phyloP scores from a whole-genome alignment of 495 filamentous ascomycete species.

The Aspergillus mulundensis region DNA sequence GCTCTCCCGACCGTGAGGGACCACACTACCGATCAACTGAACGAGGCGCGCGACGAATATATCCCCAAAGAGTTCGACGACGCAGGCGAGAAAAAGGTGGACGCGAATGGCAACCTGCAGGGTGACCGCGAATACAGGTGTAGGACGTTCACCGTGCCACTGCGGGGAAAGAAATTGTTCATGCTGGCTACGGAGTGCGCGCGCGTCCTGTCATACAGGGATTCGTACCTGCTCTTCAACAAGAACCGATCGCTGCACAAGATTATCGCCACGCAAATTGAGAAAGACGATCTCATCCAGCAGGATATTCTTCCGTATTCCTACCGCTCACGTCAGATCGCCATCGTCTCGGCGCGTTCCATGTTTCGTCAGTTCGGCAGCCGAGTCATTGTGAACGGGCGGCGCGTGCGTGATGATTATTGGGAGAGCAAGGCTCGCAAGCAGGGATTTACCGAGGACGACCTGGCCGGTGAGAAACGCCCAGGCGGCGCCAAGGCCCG shows the following conservation, averaged over 20 bases:
- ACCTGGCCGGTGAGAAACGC: slow-evolving; percentile 93
- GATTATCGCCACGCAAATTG: slow-evolving; percentile 92
- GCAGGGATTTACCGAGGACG: slow-evolving; percentile 97
- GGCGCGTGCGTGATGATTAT: slow-evolving; percentile 94
- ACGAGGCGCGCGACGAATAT: slow-evolving; percentile 90
- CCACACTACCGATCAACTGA: slow-evolving; percentile 96
- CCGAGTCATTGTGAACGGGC: slow-evolving; percentile 81
- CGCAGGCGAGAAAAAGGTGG: slow-evolving; percentile 89
- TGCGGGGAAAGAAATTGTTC: slow-evolving; percentile 88
- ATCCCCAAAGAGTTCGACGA: slow-evolving; percentile 89
- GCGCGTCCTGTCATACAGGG: slow-evolving; percentile 87
- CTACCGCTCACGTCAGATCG: slow-evolving; percentile 95
- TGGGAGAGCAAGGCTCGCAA: slow-evolving; percentile 97
- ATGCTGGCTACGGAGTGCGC: slow-evolving; percentile 99
- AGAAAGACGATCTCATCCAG: slow-evolving; percentile 93
- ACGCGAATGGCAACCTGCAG: slow-evolving; percentile 71
- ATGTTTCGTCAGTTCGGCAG: slow-evolving; percentile 99
- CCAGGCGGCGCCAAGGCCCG: slow-evolving; percentile 86
- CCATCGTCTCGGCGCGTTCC: slow-evolving; percentile 95
- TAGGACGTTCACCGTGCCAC: slow-evolving; percentile 87
- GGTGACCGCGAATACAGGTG: slow-evolving; percentile 88
- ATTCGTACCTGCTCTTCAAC: slow-evolving; percentile 98
- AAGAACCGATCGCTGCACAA: slow-evolving; percentile 97
- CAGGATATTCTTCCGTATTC: slow-evolving; percentile 97
- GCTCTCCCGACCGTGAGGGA: slow-evolving; percentile 93